phyloP scores from a whole-genome alignment of 305 asterid species.

The Fraxinus greggii region DNA sequence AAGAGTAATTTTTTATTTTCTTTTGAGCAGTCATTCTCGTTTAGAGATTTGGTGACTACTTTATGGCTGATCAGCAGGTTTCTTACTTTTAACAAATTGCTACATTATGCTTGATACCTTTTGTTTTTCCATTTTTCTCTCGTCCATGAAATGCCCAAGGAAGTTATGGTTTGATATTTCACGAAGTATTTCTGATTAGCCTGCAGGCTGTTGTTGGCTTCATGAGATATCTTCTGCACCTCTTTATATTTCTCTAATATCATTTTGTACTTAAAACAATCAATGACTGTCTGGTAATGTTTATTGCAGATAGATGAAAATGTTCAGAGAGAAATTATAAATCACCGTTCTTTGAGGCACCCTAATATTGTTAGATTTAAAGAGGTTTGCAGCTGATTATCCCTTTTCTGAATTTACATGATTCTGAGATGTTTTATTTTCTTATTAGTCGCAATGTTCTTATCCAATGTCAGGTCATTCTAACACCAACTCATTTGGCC shows the following conservation, averaged over 20 bases:
- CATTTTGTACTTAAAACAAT: not conserved
- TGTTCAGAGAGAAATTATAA: constrained; percentile 76
- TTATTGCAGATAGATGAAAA: constrained; percentile 77
- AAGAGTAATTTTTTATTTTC: not conserved
- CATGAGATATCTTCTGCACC: not conserved
- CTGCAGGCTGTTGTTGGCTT: not conserved
- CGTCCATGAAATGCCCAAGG: not conserved
- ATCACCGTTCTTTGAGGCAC: constrained; percentile 80
- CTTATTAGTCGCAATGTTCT: constrained; percentile 3
- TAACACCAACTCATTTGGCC: constrained; percentile 90
- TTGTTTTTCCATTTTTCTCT: not conserved
- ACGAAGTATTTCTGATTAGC: not conserved
- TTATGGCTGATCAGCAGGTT: not conserved
- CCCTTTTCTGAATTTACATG: not conserved
- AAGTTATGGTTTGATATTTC: constrained; percentile 7
- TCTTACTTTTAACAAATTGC: not conserved
- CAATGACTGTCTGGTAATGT: constrained; percentile 15
- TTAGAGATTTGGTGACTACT: not conserved
- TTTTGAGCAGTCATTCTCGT: not conserved
- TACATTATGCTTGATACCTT: not conserved
- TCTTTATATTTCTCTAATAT: not conserved
- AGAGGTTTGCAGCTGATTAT: constrained; percentile 51
- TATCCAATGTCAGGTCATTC: constrained; percentile 57
- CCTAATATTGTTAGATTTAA: constrained; percentile 74
- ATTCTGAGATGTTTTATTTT: not conserved